phyloP scores from a whole-genome alignment of 2,329 filamentous ascomycete species.

The Ceratocystis papillata region DNA sequence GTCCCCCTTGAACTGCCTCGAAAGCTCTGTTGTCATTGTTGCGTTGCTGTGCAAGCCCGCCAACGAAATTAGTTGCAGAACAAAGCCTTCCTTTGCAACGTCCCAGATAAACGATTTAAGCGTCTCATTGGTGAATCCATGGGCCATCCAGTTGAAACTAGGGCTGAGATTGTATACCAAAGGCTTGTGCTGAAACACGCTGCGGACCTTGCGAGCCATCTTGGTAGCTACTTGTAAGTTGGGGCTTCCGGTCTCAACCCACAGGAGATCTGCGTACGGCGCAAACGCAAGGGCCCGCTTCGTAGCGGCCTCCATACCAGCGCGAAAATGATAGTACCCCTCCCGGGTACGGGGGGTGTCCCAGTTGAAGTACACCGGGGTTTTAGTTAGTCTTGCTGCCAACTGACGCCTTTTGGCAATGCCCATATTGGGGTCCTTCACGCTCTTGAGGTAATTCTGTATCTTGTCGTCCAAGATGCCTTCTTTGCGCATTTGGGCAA shows the following conservation, averaged over 20 bases:
- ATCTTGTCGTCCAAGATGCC: constrained; percentile 54
- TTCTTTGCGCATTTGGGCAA: constrained; percentile 58
- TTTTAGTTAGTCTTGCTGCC: constrained; percentile 55
- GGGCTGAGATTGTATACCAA: constrained; percentile 94
- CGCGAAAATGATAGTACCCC: constrained; percentile 83
- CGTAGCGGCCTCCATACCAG: constrained; percentile 73
- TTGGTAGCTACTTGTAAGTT: constrained; percentile 63
- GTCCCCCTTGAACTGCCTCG: constrained; percentile 70
- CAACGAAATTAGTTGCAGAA: constrained; percentile 55
- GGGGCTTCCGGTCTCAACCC: constrained; percentile 92
- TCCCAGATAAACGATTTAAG: constrained; percentile 95
- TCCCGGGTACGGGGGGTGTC: constrained; percentile 88
- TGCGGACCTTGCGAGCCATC: constrained; percentile 67
- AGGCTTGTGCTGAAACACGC: constrained; percentile 63
- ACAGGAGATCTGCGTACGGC: constrained; percentile 86
- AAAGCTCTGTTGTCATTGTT: constrained; percentile 59
- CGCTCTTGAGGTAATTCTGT: constrained; percentile 54
- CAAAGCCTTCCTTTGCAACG: constrained; percentile 76
- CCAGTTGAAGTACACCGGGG: constrained; percentile 72
- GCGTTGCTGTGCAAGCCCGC: constrained; percentile 57
- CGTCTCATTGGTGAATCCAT: constrained; percentile 74
- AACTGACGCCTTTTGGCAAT: constrained; percentile 65
- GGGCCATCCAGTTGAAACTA: constrained; percentile 97
- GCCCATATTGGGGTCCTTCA: constrained; percentile 61
- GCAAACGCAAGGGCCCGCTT: constrained; percentile 88